phyloP scores from a whole-genome alignment of 352 stramenopile species.

The Phytophthora cryptogea region DNA sequence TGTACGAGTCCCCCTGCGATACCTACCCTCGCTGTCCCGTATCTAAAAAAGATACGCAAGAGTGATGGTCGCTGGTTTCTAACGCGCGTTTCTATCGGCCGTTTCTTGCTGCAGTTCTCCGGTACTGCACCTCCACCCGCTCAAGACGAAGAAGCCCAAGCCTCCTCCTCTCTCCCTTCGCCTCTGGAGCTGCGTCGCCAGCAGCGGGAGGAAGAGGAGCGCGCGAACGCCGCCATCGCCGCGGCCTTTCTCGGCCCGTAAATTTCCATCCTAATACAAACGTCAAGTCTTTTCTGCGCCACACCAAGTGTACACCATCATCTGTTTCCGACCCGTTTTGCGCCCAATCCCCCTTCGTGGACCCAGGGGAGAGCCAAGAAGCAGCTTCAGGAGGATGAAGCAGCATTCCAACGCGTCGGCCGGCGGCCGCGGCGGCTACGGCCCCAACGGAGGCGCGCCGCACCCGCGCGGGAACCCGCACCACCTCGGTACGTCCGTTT shows the following conservation, averaged over 20 bases:
- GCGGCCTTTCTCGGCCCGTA: conserved; percentile 34
- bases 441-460: conserved; percentile 23
- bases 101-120: conserved; percentile 19
- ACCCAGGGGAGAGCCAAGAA: conserved; percentile 38
- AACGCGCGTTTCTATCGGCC: background rate
- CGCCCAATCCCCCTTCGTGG: conserved; percentile 18
- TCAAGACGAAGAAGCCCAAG: too few species aligned
- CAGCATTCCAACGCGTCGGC: conserved; percentile 42
- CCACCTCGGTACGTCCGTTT: conserved; percentile 34
- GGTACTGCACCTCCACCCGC: background rate
- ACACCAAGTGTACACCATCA: conserved; percentile 23
- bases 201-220: conserved; percentile 30
- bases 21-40: background rate
- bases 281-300: conserved; percentile 18
- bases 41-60: conserved; percentile 27
- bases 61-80: conserved; percentile 35
- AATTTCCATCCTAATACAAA: conserved; percentile 23
- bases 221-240: conserved; percentile 36
- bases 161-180: conserved; percentile 1
- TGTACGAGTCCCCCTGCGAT: background rate
- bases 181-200: background rate
- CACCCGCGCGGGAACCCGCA: conserved; percentile 47
- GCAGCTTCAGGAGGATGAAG: conserved; percentile 44
- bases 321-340: conserved; percentile 31
- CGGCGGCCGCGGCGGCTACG: conserved; percentile 35